A percentile compares a stretch with the other conserved stretches of the same genome.
Evolutionary conservation across 1,284 basidiomycete genomes (phyloP).

Genomic region (Hemileia vastatrix): DNA sequence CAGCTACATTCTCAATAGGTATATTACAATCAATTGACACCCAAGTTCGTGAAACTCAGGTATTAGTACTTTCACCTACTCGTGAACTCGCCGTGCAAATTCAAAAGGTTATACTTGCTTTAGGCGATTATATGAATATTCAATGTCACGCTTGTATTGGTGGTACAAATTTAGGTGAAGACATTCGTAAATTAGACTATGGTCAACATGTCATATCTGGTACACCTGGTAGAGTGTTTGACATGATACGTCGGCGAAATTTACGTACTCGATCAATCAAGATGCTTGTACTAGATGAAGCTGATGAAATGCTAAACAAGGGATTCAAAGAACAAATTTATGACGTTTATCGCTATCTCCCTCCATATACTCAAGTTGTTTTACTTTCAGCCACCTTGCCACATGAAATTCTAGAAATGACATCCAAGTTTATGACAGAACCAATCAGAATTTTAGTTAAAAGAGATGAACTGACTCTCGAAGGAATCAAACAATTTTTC

Average conservation of each 20-base stretch:
- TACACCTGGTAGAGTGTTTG: conserved; percentile 98
- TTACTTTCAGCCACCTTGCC: conserved; percentile 90
- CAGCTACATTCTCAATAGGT: conserved; percentile 63
- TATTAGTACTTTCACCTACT: conserved; percentile 85
- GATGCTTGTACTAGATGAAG: conserved; percentile 96
- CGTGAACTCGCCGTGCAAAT: conserved; percentile 61
- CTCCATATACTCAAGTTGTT: conserved; percentile 83
- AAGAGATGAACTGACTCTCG: conserved; percentile 96
- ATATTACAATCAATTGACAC: conserved; percentile 77
- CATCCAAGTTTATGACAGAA: conserved; percentile 99
- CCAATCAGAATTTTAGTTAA: conserved; percentile 97
- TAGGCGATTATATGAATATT: conserved; percentile 58
- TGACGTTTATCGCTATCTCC: conserved; percentile 96
- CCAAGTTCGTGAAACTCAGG: conserved; percentile 87
- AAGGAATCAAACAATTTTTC: conserved; percentile 99
- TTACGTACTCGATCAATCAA: conserved; percentile 85
- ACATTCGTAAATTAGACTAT: conserved; percentile 95
- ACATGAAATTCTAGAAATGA: conserved; percentile 97
- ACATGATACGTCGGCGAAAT: conserved; percentile 93
- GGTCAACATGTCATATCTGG: conserved; percentile 96
- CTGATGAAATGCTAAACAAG: conserved; percentile 92
- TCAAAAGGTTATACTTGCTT: conserved; percentile 32
- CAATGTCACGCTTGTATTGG: conserved; percentile 99
- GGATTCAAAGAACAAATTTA: conserved; percentile 99
- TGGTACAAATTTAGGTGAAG: conserved; percentile 92